Base-by-base conservation (phyloP, 768 basidiomycete species). In the Tubosaeta sp. region DNA sequence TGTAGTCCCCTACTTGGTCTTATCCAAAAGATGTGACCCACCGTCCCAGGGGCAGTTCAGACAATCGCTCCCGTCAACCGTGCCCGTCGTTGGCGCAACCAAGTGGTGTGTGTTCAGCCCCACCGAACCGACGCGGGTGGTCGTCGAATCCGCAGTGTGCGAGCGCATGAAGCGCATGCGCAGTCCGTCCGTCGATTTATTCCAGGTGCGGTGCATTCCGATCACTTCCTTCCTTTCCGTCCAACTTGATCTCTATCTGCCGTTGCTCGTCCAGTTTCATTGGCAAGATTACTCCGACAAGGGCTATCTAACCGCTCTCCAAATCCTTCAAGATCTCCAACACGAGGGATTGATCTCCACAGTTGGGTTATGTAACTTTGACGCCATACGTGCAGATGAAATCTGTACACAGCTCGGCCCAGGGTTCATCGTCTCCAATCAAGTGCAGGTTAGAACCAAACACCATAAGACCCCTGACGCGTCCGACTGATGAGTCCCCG, bases 91-190 rank as follows among this genome's bases (percentile, higher is more conserved):
- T 25, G 86, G 88, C 38, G 88, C 85, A 1, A 93, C 91, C 2
- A 93, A 93, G 64, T 93, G 88, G 88, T 91, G 89, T 65, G 80
- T 89, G 13, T 91, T 91, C 72, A 75, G 78, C 52, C 70, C 71
- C 27, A 71, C 74, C 14, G 68, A 68, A 13, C 73, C 80, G 2
- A 77, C 85, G 4, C 80, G 79, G 7, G 66, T 74, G 29, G 67
- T 76, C 48, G 86, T 90, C 45, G 75, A 83, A 58, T 76, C 76
- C 9, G 85, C 80, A 11, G 76, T 91, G 13, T 75, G 77, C 54
- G 86, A 91, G 59, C 82, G 89, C 46, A 76, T 86, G 70, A 74
- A 76, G 25, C 83, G 86, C 34, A 88, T 86, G 82, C 77, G 76
- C 46, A 74, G 76, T 0, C 67, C 62, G 19, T 71, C 73, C 35